A percentile compares a stretch with the other conserved stretches of the same genome.
Conservation (phyloP, 2,329 filamentous ascomycete species). For the Ophiostoma montium region DNA sequence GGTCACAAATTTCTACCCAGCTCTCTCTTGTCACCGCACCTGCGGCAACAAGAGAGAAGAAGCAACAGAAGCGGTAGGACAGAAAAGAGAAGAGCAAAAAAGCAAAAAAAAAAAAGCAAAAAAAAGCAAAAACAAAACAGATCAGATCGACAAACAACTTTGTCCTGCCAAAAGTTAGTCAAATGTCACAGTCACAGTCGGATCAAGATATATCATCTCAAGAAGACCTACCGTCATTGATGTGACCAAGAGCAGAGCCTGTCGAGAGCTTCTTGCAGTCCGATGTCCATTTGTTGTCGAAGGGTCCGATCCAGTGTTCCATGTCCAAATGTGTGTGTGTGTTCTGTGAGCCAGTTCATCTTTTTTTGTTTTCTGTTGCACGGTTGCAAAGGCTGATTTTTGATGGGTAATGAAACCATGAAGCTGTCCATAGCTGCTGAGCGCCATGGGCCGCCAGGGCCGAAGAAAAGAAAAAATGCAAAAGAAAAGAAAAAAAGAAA, state of each 20-base stretch:
- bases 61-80: not conserved
- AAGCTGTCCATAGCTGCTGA: not conserved
- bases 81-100: constrained; percentile 14
- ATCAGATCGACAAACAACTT: not conserved
- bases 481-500: not conserved
- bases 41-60: not conserved
- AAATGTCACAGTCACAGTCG: not conserved
- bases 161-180: not conserved
- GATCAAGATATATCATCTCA: not conserved
- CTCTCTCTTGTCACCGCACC: not conserved
- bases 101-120: not conserved
- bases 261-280: not conserved
- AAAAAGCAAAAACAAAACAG: not conserved
- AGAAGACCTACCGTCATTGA: not conserved
- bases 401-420: not conserved
- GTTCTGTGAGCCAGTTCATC: not conserved
- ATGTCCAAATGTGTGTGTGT: not conserved
- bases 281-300: not conserved
- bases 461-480: no score
- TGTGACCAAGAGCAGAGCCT: not conserved
- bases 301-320: not conserved
- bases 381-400: not conserved
- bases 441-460: not conserved
- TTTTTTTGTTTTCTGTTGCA: not conserved
- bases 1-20: not conserved